Base-by-base conservation (phyloP, 805 yeast species). In the Starmerella powellii region DNA sequence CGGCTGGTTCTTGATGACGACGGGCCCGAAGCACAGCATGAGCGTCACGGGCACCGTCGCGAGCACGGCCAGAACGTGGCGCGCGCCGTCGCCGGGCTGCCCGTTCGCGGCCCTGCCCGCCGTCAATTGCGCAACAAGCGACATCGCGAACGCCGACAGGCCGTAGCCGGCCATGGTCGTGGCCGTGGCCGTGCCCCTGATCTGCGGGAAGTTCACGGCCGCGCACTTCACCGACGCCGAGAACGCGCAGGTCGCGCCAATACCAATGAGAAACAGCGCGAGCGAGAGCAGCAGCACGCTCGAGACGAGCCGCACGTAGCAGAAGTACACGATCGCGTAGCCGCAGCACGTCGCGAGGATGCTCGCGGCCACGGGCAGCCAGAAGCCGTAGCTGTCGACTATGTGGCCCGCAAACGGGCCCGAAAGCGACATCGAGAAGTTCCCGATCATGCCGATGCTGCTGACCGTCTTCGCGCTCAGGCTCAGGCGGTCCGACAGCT, bases 101-200 rank as follows among this genome's bases (percentile, higher is more conserved):
- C 23, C 23, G n/a, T n/a, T 20, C 12, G 23, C 21, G n/a, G 35
- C 27, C 2, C 21, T 15, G 6, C n/a, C 3, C 0, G 78, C 72
- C 46, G 62, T 74, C 43, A 74, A 64, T 13, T 64, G 49, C 1
- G 78, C 78, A 18, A 75, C 52, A 1, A 70, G 63, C 1, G 86
- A 78, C 55, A 72, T 78, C 38, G 77, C 67, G 52, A 78, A 68
- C 3, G 91, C 91, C 56, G 81, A 74, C 13, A 79, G 66, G 0
- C 93, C 93, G 57, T 77, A 80, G 34, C 80, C 70, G 1, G 87
- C 77, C 57, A 80, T 67, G 2, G 88, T 86, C 34, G 80, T 65
- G 0, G 85, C 73, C 0, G 91, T 78, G 3, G 91, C 87, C 8
- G 80, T 65, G 2, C 91, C 93, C 41, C 83, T 61, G 30, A 71